Base-by-base conservation (phyloP, 208 protist species). In the Novymonas esmeraldas region DNA sequence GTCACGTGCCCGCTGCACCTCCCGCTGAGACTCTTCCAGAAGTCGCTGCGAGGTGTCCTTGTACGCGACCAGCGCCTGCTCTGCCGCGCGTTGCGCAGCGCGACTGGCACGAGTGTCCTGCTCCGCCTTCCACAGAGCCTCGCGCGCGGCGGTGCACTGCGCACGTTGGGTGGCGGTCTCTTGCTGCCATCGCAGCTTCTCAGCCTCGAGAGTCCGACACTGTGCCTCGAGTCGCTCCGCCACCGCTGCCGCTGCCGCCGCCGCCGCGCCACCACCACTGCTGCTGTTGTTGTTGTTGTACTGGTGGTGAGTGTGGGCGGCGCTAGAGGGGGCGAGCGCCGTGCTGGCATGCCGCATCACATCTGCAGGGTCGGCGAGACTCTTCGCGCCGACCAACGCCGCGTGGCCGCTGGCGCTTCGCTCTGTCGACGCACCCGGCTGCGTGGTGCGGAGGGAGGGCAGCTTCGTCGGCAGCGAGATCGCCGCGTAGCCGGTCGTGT, bases 31-130 rank as follows among this genome's bases (percentile, higher is more conserved):
- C 48, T 70, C 70, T 2, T 69, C 57, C n/a, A 76, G 51, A 5
- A 76, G 49, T 6, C 70, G 61, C 48, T 76, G 70, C 22, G 70
- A 59, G 39, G 70, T 76, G 20, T 70, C 70, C 56, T 65, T 69
- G 62, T 76, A 65, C 2, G 48, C 42, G 10, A 50, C 50, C 9
- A 77, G 58, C 36, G 64, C 75, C 11, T 65, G 44, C 42, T 65
- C 60, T 16, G 59, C 62, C 20, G 52, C 65, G 3, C 74, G 65
- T 34, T 67, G 57, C 31, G 61, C 74, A 0, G 58, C 68, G 20
- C 49, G 59, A 31, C 50, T 31, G 18, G 66, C 42, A 9, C 45
- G 65, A 18, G 63, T 45, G 33, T 78, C 65, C 60, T 78, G 62
- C 73, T 61, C 59, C 24, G 58, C 73, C 44, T 63, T 76, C 70